A percentile compares a stretch with the other conserved stretches of the same genome.
Conservation (phyloP, 106 monocot species). For the Acanthochlamys bracteata region DNA sequence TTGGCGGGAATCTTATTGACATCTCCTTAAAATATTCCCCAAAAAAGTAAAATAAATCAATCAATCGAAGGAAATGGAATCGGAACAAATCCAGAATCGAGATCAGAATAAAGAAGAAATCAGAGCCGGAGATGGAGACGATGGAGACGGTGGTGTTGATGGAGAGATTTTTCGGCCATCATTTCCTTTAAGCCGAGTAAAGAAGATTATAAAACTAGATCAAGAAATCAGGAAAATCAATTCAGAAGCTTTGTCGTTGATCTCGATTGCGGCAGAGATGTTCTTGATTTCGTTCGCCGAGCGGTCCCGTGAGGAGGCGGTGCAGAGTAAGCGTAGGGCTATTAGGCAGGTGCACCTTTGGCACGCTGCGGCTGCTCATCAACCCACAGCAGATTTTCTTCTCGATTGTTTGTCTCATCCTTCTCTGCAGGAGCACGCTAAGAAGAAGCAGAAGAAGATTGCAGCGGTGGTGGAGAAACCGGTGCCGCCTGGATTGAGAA, state of each 20-base stretch:
- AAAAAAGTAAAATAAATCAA: too few relatives aligned
- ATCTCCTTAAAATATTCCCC: too few relatives aligned
- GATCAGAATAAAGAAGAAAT: too few relatives aligned
- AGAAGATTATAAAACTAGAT: conserved; percentile 80
- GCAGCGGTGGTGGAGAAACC: conserved; percentile 16
- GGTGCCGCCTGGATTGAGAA: conserved; percentile 42
- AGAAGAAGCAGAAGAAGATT: neutral
- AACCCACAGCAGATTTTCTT: conserved; percentile 69
- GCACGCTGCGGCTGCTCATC: conserved; percentile 47
- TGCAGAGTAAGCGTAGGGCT: conserved; percentile 30
- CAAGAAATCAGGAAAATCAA: conserved; percentile 71
- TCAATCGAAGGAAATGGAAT: too few relatives aligned
- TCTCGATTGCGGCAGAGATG: conserved; percentile 67
- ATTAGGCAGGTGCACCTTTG: conserved; percentile 53
- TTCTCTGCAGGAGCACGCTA: neutral
- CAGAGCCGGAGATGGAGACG: neutral
- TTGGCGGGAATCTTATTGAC: too few relatives aligned
- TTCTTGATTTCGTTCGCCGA: conserved; percentile 58
- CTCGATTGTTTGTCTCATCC: conserved; percentile 52
- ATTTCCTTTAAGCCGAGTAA: conserved; percentile 63
- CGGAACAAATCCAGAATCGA: too few relatives aligned
- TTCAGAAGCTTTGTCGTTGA: conserved; percentile 58
- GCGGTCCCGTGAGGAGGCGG: conserved; percentile 28
- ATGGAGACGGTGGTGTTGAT: neutral
- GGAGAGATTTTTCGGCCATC: conserved; percentile 17